Evolutionary conservation across 176 grass and related monocot genomes (phyloP), one percentile per base, ranked within the genome.

Genomic region (Olyra latifolia): DNA sequence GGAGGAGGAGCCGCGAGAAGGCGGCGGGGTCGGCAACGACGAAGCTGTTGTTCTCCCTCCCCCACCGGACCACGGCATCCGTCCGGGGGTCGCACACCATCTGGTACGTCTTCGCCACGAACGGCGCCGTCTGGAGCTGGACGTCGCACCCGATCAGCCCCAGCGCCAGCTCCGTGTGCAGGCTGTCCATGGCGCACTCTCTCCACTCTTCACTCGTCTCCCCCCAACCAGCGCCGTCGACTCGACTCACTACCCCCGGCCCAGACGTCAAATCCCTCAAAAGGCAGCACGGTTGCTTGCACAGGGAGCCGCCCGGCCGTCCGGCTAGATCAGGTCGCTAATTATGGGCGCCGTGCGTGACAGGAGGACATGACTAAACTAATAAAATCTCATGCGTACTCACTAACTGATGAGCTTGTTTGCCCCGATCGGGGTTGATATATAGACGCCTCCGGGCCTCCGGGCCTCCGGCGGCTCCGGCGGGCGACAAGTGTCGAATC

Each of bases 21-120:
- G 82, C 83, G 46, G 75, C 62, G 46, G 84, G 66, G 66, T 94
- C 86, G 53, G 45, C 27, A 71, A 94, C 80, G 52, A 94, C 43
- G 86, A 94, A 94, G 92, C 92, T 91, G 83, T 91, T 91, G 75
- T 82, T 81, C 7, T 32, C 83, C 32, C 10, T 74, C 11, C 92
- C 92, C 92, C 92, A 94, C 8, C 76, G 66, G 40, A 94, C 79
- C 50, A 88, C 22, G 15, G 39, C 83, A 71, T 94, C 92, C 39
- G 86, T 91, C 80, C 80, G 60, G 4, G 76, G 83, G 67, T 94
- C 88, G 86, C 80, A 86, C 77, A 94, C 92, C 86, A 94, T 94
- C 83, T 94, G 86, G 83, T 94, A 94, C 40, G 88, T 89, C 82
- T 94, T 94, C 52, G 67, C 86, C 45, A 94, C 88, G 88, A 94